These are phyloP conservation scores for Ceratobasidium sp. DNA, from an alignment of 1,284 basidiomycete species.

Conservation along the genomic window DNA sequence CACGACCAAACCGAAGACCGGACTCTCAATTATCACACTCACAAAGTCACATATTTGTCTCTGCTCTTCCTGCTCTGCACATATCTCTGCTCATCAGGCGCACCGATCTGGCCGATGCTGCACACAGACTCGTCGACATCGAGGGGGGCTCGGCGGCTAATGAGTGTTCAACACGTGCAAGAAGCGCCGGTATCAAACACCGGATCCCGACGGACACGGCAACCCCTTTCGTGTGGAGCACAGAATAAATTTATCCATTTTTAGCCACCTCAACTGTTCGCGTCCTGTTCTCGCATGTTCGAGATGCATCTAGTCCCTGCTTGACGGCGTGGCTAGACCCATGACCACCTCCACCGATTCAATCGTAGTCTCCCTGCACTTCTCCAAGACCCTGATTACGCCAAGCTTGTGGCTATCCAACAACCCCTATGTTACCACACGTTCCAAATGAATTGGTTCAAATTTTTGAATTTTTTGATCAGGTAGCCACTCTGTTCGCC, in stretches of 20 bases:
- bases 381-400: background rate
- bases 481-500: no score
- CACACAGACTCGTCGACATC: background rate
- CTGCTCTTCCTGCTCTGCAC: background rate
- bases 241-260: background rate
- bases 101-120: background rate
- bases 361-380: no score
- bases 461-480: no score
- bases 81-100: background rate
- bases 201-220: background rate
- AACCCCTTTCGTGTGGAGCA: no score
- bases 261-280: background rate
- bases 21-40: background rate
- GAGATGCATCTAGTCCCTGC: no score
- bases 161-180: conserved; percentile 40
- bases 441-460: no score
- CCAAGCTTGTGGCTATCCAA: conserved; percentile 18
- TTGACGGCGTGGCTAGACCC: background rate
- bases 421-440: no score
- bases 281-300: no score
- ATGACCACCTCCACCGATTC: no score
- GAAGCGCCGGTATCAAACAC: conserved; percentile 21
- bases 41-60: background rate
- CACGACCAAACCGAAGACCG: conserved; percentile 25
- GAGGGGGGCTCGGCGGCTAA: conserved; percentile 32